Base-by-base conservation (phyloP, 495 filamentous ascomycete genomes). In the Trichoderma gamsii region DNA sequence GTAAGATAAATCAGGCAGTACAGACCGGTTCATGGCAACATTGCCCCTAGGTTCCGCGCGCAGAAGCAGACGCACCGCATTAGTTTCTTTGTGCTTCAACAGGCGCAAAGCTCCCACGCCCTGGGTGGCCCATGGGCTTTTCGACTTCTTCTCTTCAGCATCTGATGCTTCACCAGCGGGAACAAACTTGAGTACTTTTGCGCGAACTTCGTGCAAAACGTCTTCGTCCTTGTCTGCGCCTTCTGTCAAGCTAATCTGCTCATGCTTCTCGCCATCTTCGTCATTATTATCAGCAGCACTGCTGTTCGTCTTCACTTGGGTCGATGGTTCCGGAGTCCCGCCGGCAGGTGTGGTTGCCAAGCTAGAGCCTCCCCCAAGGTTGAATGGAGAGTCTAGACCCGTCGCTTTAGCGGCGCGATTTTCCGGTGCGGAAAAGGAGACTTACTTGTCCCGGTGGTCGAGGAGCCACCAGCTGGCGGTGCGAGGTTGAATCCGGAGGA, bases 211-310 rank as follows among this genome's bases (percentile, higher is more conserved):
- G 71, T 87, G 83, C 6, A 90, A 70, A 25, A 86, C 78, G 41
- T 82, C 79, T 73, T 93, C 90, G 68, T 91, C 80, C 72, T 92
- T 89, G 73, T 92, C 90, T 9, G 89, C 90, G 68, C 82, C 82
- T 61, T 80, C 78, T 65, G 86, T 84, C 70, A 91, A 81, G 75
- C 89, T 84, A 66, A 90, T 79, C 82, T 88, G 85, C 74, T 81
- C 79, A 70, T 88, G 80, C 66, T 72, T 78, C 64, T 81, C 74
- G 65, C 74, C 80, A 64, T 84, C 80, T 63, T 83, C 77, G 71
- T 84, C 82, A 67, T 77, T 75, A 29, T 82, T 77, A 68, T 69
- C 74, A 74, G 72, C 66, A 13, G 71, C 71, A 21, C 66, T 73
- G 68, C 73, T 66, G 41, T 32, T 84, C 18, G 86, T 85, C 61